Evolutionary conservation across 2,329 filamentous ascomycete genomes (phyloP), one percentile per base, ranked within the genome.

Genomic region (Truncatella angustata): DNA sequence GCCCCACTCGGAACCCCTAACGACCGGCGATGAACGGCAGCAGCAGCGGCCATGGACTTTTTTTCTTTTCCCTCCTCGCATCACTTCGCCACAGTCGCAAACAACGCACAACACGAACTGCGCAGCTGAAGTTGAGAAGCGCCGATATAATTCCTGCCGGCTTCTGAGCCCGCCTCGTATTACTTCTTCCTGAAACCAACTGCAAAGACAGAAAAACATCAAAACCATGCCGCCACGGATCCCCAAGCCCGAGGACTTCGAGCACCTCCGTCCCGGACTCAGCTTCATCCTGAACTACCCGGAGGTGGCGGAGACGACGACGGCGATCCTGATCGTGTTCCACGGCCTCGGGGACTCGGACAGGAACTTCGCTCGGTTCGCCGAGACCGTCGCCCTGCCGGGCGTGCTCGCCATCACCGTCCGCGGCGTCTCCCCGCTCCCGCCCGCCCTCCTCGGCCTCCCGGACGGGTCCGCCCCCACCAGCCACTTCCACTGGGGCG

Each of bases 311-410:
- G 82, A 87, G 55, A 80, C 80, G 11, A 82, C 87, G 9, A 88
- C 85, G 39, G 87, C 92, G 60, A 78, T 95, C 59, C 82, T 96
- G 56, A 73, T 96, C 64, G 81, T 96, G 48, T 83, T 96, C 53
- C 91, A 96, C 69, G 91, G 91, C 57, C 81, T 96, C 11, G 91
- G 91, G 56, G 91, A 96, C 71, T 84, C 80, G 30, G 81, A 90
- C 54, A 63, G 67, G 3, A 77, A 88, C 32, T 95, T 94, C 67
- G 79, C 82, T 54, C 72, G 73, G 40, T 87, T 96, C 55, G 89
- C 85, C 18, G 75, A 76, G 52, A 84, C 82, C 59, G 72, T 96
- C 55, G 76, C 80, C 55, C 81, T 96, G 3, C 90, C 91, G 0
- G 88, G 91, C 63, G 91, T 91, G 49, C 80, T 86, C 52, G 84